Conservation (phyloP, 257 asterid species). For the Oldenlandia corymbosa region DNA sequence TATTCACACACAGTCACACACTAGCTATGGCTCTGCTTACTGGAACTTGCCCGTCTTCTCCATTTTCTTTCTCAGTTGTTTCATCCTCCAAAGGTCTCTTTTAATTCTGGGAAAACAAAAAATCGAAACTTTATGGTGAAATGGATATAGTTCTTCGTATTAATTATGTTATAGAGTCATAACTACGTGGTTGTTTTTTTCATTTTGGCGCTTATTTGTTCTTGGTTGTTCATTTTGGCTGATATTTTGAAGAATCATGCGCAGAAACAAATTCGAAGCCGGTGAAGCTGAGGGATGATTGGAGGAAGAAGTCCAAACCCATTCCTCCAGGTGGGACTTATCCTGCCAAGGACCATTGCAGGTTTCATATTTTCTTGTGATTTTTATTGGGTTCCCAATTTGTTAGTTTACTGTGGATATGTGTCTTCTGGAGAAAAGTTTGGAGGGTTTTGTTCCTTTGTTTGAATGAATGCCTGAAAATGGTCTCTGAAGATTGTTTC, state of each 20-base stretch:
- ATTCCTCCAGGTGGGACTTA: constrained; percentile 94
- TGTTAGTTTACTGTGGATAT: not conserved
- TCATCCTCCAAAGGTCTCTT: constrained; percentile 37
- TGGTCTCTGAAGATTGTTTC: constrained; percentile 10
- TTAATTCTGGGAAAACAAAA: not conserved
- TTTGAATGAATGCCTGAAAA: constrained; percentile 14
- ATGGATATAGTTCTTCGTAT: too few relatives aligned
- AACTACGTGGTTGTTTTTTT: not conserved
- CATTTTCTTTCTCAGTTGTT: constrained; percentile 41
- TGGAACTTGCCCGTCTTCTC: constrained; percentile 39
- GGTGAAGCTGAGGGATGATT: constrained; percentile 74
- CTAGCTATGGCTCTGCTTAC: constrained; percentile 50
- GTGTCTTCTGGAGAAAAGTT: not conserved
- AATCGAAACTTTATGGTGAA: not conserved
- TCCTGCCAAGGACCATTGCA: constrained; percentile 98
- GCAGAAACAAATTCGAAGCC: constrained; percentile 37
- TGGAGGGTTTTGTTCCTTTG: not conserved
- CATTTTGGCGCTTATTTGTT: not conserved
- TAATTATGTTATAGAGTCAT: too few relatives aligned
- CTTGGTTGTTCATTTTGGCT: not conserved
- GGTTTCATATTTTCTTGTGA: constrained; percentile 39
- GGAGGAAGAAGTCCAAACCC: constrained; percentile 86
- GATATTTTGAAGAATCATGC: constrained; percentile 12
- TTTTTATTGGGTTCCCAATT: not conserved
- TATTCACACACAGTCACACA: not conserved